A percentile compares a stretch with the other conserved stretches of the same genome.
Evolutionary conservation across 306 rosid species (phyloP).

Genomic region (Vigna trinervia): DNA sequence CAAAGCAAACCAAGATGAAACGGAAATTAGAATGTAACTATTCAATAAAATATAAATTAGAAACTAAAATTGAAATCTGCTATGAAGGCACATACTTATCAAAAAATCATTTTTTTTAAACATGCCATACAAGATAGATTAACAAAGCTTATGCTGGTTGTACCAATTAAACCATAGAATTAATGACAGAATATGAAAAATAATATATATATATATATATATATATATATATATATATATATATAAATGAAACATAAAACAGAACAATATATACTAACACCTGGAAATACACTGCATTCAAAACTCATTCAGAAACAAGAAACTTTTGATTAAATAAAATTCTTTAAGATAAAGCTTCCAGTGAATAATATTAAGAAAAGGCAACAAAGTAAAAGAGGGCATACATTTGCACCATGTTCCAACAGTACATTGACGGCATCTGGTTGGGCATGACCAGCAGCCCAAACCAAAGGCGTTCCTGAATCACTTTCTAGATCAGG

Average conservation of each 20-base stretch:
- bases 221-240: slow-evolving; percentile 21
- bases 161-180: neutral
- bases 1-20: slow-evolving; percentile 47
- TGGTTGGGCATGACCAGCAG: slow-evolving; percentile 91
- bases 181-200: neutral
- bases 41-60: slow-evolving; percentile 6
- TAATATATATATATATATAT: neutral
- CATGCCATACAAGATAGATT: neutral
- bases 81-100: neutral
- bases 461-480: slow-evolving; percentile 93
- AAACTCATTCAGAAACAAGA: neutral
- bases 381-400: slow-evolving; percentile 27
- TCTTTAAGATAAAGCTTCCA: neutral
- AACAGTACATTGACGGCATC: slow-evolving; percentile 75
- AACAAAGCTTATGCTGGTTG: slow-evolving; percentile 2
- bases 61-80: slow-evolving; percentile 8
- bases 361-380: neutral
- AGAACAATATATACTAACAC: neutral
- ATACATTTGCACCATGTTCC: slow-evolving; percentile 82
- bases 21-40: neutral
- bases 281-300: neutral
- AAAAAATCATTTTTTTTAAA: slow-evolving; percentile 17
- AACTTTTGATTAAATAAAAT: neutral
- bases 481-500: slow-evolving; percentile 86
- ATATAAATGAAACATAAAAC: neutral